These are phyloP conservation scores for Linum tenue DNA, from an alignment of 345 rosid genomes.

Conservation along the genomic window DNA sequence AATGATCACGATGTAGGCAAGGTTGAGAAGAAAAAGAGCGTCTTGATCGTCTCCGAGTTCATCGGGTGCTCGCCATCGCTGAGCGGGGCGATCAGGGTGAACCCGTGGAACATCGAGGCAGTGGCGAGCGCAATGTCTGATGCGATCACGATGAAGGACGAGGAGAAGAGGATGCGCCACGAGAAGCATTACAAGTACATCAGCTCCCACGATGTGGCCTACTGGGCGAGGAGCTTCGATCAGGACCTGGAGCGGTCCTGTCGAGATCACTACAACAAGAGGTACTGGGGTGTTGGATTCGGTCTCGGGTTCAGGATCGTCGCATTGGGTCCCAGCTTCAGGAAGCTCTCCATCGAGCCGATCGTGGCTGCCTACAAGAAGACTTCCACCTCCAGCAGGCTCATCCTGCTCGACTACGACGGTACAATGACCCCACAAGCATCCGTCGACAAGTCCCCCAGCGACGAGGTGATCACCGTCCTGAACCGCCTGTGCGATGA, in stretches of 20 bases:
- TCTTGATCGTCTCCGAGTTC: conserved; percentile 74
- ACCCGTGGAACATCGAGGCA: conserved; percentile 68
- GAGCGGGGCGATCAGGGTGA: conserved; percentile 78
- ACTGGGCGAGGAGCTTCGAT: conserved; percentile 70
- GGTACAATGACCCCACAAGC: conserved; percentile 61
- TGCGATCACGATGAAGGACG: conserved; percentile 33
- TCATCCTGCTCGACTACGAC: conserved; percentile 78
- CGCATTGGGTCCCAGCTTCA: conserved; percentile 58
- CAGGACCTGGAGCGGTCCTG: conserved; percentile 77
- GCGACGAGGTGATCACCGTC: conserved; percentile 38
- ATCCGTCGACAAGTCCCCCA: conserved; percentile 49
- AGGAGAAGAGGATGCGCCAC: conserved; percentile 61
- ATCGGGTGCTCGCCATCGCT: conserved; percentile 86
- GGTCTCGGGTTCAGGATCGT: conserved; percentile 63
- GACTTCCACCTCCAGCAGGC: conserved; percentile 40
- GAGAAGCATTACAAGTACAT: conserved; percentile 77
- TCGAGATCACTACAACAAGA: conserved; percentile 52
- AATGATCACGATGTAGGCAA: conserved; percentile 22
- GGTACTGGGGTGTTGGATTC: conserved; percentile 68
- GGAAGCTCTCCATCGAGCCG: conserved; percentile 44
- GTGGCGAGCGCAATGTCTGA: conserved; percentile 54
- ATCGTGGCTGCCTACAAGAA: conserved; percentile 46
- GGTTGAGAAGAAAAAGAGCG: conserved; percentile 28
- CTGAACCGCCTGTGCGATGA: conserved; percentile 59
- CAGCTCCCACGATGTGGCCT: conserved; percentile 68